Evolutionary conservation across 176 grass and related monocot species (phyloP).

Genomic region (barley (Hordeum vulgare)): MorexV3_pseudomolecules_assembly NC_058519.1:639426769-639427268

Average conservation of each 20-base stretch:
- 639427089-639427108: neutral
- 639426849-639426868: neutral
- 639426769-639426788: neutral
- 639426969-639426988: neutral
- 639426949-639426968: neutral
- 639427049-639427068: neutral
- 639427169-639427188: neutral
- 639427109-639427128: too few species aligned
- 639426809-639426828: neutral
- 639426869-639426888: neutral
- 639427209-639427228: neutral
- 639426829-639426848: neutral
- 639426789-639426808: neutral
- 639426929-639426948: neutral
- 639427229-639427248: neutral
- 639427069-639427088: neutral
- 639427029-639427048: neutral
- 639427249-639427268: neutral
- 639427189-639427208: neutral
- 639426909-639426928: neutral
- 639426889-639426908: neutral
- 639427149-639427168: neutral
- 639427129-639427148: neutral
- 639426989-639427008: neutral
- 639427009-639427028: neutral